These are phyloP conservation scores for Yarrowia hollandica DNA, from an alignment of 805 yeast genomes.

Conservation along the genomic window DNA sequence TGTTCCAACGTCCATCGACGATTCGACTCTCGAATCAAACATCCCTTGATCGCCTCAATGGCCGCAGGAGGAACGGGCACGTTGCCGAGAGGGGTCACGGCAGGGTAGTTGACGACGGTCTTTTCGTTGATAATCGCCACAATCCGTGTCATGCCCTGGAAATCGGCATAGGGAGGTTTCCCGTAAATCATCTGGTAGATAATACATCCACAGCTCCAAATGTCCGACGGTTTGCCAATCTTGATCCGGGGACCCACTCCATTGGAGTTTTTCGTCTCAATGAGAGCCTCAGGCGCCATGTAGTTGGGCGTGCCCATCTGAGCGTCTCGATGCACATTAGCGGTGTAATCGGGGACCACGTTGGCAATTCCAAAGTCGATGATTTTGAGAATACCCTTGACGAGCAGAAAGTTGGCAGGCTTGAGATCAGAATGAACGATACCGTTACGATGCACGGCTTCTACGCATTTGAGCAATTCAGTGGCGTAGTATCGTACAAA, in stretches of 20 bases:
- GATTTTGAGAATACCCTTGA: conserved; percentile 78
- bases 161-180: conserved; percentile 81
- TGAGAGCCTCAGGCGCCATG: conserved; percentile 95
- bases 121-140: conserved; percentile 86
- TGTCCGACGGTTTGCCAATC: conserved; percentile 92
- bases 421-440: conserved; percentile 81
- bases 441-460: conserved; percentile 83
- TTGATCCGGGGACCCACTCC: conserved; percentile 48
- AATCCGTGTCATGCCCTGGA: conserved; percentile 71
- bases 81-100: conserved; percentile 55
- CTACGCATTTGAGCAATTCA: conserved; percentile 78
- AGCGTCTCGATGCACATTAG: conserved; percentile 82
- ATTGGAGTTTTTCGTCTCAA: conserved; percentile 51
- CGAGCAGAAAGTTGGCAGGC: conserved; percentile 56
- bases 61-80: conserved; percentile 66
- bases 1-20: conserved; percentile 65
- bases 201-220: conserved; percentile 98
- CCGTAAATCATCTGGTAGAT: conserved; percentile 95
- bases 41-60: conserved; percentile 67
- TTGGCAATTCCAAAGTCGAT: conserved; percentile 93
- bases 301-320: conserved; percentile 96
- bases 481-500: conserved; percentile 78
- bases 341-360: conserved; percentile 88
- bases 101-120: conserved; percentile 66
- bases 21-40: conserved; percentile 69